Evolutionary conservation across 129 eudicot species (phyloP).

Genomic region (Tagetes patula): DNA sequence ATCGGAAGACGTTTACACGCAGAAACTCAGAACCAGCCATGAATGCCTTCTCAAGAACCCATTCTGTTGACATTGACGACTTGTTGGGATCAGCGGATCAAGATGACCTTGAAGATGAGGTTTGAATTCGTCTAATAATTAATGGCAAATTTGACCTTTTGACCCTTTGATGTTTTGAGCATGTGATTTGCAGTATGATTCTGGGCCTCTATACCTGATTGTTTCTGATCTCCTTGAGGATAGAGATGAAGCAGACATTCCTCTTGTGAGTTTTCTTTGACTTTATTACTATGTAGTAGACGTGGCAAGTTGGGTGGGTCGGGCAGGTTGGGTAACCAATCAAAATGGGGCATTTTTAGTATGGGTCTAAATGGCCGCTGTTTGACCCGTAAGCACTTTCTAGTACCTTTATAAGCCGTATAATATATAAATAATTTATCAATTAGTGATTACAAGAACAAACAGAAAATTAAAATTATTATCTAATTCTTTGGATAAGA

Average conservation of each 20-base stretch:
- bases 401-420: neutral
- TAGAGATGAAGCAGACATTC: conserved; percentile 75
- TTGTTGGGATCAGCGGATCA: conserved; percentile 18
- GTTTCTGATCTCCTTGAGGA: conserved; percentile 67
- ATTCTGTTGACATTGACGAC: conserved; percentile 33
- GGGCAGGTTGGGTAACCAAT: neutral
- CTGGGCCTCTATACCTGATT: conserved; percentile 47
- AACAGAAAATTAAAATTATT: neutral
- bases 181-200: conserved; percentile 35
- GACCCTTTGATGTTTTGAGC: neutral
- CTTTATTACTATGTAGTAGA: conserved; percentile 16
- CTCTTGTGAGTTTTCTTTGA: conserved; percentile 53
- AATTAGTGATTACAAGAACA: neutral
- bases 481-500: neutral
- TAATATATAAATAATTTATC: neutral
- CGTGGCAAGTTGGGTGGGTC: neutral
- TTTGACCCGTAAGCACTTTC: conserved; percentile 4
- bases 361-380: neutral
- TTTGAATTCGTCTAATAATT: conserved; percentile 8
- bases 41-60: conserved; percentile 48
- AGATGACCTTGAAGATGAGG: conserved; percentile 37
- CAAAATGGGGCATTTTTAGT: neutral
- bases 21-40: conserved; percentile 52
- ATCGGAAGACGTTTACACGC: conserved; percentile 42
- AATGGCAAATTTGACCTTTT: neutral